phyloP scores from a whole-genome alignment of 2,329 filamentous ascomycete species.

The Alternaria viburni region DNA sequence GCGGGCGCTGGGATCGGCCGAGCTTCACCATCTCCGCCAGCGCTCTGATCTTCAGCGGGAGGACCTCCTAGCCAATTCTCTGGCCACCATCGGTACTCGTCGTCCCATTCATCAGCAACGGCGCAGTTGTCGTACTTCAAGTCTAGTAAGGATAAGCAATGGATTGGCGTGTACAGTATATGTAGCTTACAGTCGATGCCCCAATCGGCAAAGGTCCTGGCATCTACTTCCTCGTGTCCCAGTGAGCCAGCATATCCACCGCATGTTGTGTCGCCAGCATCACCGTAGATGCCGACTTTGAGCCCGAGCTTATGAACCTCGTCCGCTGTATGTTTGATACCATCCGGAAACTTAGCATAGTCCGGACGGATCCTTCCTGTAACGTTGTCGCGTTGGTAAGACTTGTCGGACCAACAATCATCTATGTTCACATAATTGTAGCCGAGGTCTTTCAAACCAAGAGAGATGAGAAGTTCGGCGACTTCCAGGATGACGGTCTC shows the following conservation, averaged over 20 bases:
- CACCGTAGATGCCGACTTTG: slow-evolving; percentile 68
- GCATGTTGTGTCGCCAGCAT: slow-evolving; percentile 59
- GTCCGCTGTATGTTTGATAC: slow-evolving; percentile 61
- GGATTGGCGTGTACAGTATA: not conserved
- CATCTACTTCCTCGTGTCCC: slow-evolving; percentile 63
- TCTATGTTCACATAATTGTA: slow-evolving; percentile 62
- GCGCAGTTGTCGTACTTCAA: slow-evolving; percentile 45
- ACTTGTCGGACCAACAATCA: slow-evolving; percentile 63
- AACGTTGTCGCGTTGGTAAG: slow-evolving; percentile 46
- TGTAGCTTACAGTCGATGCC: slow-evolving; percentile 32
- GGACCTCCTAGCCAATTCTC: slow-evolving; percentile 45
- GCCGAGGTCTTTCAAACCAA: slow-evolving; percentile 28
- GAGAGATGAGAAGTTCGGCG: slow-evolving; percentile 18
- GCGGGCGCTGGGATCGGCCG: slow-evolving; percentile 49
- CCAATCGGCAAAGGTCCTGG: slow-evolving; percentile 57
- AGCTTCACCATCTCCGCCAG: slow-evolving; percentile 25
- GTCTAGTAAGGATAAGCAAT: slow-evolving; percentile 3
- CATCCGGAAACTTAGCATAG: slow-evolving; percentile 65
- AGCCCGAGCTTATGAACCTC: slow-evolving; percentile 63
- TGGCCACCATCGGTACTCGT: slow-evolving; percentile 50
- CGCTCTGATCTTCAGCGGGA: slow-evolving; percentile 50
- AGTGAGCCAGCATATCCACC: slow-evolving; percentile 64
- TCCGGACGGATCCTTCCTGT: slow-evolving; percentile 43
- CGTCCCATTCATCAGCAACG: slow-evolving; percentile 48
- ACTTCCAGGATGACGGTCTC: slow-evolving; percentile 27